Conservation (phyloP, 1,284 basidiomycete species). For the Ceratobasidium papillatum region DNA sequence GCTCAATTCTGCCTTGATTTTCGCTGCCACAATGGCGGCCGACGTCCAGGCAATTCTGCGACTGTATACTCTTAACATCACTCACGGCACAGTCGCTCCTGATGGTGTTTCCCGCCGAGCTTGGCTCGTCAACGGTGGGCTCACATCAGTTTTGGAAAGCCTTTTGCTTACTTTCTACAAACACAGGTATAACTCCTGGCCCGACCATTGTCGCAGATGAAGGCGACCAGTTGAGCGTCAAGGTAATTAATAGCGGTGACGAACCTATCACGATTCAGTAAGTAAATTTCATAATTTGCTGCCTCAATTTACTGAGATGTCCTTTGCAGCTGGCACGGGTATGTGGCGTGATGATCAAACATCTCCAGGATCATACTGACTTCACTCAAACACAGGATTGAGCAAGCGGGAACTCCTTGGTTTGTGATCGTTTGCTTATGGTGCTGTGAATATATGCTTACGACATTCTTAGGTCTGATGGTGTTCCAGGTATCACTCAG, state of each 20-base stretch:
- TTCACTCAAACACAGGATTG: slow-evolving; percentile 7
- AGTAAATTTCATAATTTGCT: neutral
- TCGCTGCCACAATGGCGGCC: neutral
- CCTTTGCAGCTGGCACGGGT: slow-evolving; percentile 24
- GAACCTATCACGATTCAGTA: slow-evolving; percentile 35
- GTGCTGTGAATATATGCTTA: neutral
- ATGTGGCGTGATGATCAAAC: neutral
- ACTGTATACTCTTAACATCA: slow-evolving; percentile 31
- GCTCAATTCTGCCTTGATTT: neutral
- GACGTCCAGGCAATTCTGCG: slow-evolving; percentile 17
- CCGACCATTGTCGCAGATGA: slow-evolving; percentile 35
- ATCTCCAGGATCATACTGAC: neutral
- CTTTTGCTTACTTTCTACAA: neutral
- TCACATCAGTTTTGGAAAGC: neutral
- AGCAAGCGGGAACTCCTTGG: slow-evolving; percentile 37
- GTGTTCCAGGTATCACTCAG: slow-evolving; percentile 41
- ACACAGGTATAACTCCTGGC: slow-evolving; percentile 35
- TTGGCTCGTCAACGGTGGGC: slow-evolving; percentile 20
- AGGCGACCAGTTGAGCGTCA: slow-evolving; percentile 41
- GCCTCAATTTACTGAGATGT: neutral
- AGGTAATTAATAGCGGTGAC: slow-evolving; percentile 31
- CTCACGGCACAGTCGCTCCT: slow-evolving; percentile 27
- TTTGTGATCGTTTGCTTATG: neutral
- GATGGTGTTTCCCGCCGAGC: slow-evolving; percentile 34
- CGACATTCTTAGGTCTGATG: neutral